Percentiles rank a stretch among this genome's conserved stretches.
phyloP scores from a whole-genome alignment of 1,139 yeast genomes.

The Magnusiomyces paraingens region DNA sequence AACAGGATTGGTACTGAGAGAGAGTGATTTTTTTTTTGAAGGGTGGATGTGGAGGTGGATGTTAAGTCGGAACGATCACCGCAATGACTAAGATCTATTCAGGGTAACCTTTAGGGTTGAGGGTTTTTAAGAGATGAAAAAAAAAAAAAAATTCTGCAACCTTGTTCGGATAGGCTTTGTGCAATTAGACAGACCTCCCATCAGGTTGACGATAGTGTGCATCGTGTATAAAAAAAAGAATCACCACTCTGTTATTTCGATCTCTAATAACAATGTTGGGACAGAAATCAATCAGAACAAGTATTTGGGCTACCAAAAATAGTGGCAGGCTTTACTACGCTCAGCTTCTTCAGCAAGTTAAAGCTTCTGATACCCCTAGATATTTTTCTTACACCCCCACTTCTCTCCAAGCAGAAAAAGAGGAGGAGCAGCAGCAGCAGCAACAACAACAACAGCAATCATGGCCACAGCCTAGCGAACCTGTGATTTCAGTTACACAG shows the following conservation, averaged over 20 bases:
- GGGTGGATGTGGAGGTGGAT: background rate
- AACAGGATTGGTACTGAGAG: background rate
- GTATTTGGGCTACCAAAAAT: background rate
- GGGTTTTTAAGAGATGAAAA: background rate
- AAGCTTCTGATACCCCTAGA: too few species aligned
- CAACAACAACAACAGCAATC: background rate
- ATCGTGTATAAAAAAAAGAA: too few species aligned
- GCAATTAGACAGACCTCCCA: too few species aligned
- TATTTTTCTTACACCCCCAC: too few species aligned
- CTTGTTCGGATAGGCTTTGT: background rate
- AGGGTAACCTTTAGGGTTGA: too few species aligned
- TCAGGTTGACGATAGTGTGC: too few species aligned
- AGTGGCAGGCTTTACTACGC: background rate
- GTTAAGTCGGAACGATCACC: background rate
- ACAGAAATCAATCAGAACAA: background rate
- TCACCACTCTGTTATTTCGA: too few species aligned
- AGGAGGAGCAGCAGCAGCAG: background rate
- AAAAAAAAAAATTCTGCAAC: background rate
- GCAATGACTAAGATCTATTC: background rate
- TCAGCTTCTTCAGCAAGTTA: background rate
- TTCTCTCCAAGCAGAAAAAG: background rate
- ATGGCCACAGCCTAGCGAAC: background rate
- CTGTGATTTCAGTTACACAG: slow-evolving; percentile 4
- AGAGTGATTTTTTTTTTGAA: background rate
- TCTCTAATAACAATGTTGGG: background rate